Evolutionary conservation across 805 yeast species (phyloP).

Genomic region (Candida hungchunana): DNA sequence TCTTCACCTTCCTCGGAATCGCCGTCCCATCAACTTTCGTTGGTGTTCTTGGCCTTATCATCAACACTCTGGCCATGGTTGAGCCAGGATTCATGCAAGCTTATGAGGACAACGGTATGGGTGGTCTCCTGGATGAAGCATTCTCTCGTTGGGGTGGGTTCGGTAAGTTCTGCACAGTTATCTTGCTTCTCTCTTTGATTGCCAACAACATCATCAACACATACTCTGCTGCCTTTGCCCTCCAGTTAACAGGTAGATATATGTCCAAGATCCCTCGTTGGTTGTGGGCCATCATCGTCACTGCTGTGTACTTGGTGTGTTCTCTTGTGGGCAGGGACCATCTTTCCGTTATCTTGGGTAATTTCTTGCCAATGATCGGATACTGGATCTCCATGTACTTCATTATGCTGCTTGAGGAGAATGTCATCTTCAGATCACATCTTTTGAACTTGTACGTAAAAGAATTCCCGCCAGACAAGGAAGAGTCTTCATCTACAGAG

Average conservation of each 20-base stretch:
- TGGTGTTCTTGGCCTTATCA: conserved; percentile 65
- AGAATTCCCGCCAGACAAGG: conserved; percentile 34
- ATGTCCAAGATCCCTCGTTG: conserved; percentile 72
- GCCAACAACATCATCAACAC: conserved; percentile 80
- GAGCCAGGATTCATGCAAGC: conserved; percentile 54
- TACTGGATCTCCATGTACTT: conserved; percentile 86
- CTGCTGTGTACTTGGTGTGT: conserved; percentile 60
- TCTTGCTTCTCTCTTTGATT: conserved; percentile 68
- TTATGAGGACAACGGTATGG: conserved; percentile 60
- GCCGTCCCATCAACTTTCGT: conserved; percentile 72
- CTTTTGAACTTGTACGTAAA: conserved; percentile 38
- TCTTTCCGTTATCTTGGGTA: conserved; percentile 68
- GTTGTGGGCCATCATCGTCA: conserved; percentile 63
- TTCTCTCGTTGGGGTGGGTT: conserved; percentile 69
- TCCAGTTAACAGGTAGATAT: conserved; percentile 55
- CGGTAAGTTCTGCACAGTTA: conserved; percentile 69
- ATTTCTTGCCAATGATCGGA: conserved; percentile 87
- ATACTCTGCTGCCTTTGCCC: conserved; percentile 76
- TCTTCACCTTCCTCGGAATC: conserved; percentile 62
- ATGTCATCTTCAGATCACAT: conserved; percentile 57
- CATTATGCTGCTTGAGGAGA: conserved; percentile 67
- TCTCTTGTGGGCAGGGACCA: conserved; percentile 73
- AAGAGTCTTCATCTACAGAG: neutral
- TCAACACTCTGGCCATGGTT: conserved; percentile 61
- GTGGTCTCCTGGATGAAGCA: conserved; percentile 65